These are phyloP conservation scores for Paramecium octaurelia DNA, from an alignment of 73 alveolate genomes.

Conservation along the genomic window DNA sequence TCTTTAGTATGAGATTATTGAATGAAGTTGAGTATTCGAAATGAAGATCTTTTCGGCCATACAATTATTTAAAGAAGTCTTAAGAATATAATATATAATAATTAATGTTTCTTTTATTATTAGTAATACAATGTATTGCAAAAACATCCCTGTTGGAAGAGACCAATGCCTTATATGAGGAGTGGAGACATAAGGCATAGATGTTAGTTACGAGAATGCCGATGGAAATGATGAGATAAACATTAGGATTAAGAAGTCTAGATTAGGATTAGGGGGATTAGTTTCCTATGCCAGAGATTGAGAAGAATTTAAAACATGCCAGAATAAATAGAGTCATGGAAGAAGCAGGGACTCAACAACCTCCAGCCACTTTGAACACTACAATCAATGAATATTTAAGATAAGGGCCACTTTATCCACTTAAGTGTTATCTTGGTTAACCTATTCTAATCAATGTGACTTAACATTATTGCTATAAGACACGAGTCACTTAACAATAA, in stretches of 20 bases:
- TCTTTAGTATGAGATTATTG: not conserved
- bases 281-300: not conserved
- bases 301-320: not conserved
- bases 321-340: not conserved
- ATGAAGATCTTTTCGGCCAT: not conserved
- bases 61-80: not conserved
- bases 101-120: not conserved
- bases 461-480: not conserved
- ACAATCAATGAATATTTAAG: conserved; percentile 5
- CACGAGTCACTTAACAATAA: not conserved
- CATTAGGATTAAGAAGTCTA: not conserved
- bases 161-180: not conserved
- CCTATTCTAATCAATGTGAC: conserved; percentile 26
- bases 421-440: not conserved
- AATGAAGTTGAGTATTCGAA: not conserved
- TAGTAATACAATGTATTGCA: not conserved
- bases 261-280: not conserved
- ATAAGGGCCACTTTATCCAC: not conserved
- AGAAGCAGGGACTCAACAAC: not conserved
- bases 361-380: not conserved
- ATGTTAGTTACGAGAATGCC: not conserved
- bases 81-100: not conserved
- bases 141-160: not conserved
- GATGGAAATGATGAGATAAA: not conserved
- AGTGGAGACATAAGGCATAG: not conserved